Percentiles rank a stretch among this genome's conserved stretches.
These are phyloP conservation scores for Plasmodium adleri DNA, from an alignment of 169 alveolate species.

Conservation along the genomic window DNA sequence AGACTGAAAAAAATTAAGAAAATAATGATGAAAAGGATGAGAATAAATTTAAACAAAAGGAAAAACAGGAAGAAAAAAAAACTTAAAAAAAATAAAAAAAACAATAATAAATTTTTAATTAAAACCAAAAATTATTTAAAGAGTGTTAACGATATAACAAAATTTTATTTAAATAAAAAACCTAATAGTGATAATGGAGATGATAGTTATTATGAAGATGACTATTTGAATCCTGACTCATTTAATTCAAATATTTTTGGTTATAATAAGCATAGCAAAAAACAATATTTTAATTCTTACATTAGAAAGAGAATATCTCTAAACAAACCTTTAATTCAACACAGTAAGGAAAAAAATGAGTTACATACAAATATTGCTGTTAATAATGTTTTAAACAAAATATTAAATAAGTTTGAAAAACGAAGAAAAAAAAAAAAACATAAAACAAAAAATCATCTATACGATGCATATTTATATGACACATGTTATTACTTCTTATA, in stretches of 20 bases:
- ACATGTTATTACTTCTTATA: constrained; percentile 55
- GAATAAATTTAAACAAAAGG: neutral
- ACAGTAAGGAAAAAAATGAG: constrained; percentile 18
- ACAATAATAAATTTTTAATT: constrained; percentile 4
- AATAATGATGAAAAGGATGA: neutral
- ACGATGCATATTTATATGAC: constrained; percentile 33
- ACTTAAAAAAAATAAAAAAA: neutral
- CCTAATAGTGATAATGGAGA: constrained; percentile 4
- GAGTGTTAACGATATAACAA: constrained; percentile 20
- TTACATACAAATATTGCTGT: constrained; percentile 55
- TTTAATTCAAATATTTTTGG: neutral
- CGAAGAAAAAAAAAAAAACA: neutral
- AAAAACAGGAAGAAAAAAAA: neutral
- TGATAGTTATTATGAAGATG: constrained; percentile 1
- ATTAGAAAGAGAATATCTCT: constrained; percentile 38
- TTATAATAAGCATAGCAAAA: constrained; percentile 8
- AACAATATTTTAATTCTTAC: constrained; percentile 27
- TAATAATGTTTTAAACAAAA: constrained; percentile 37
- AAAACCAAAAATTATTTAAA: constrained; percentile 62
- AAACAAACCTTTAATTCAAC: constrained; percentile 32
- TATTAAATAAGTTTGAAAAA: constrained; percentile 34
- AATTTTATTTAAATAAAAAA: constrained; percentile 31
- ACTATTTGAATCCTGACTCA: constrained; percentile 9
- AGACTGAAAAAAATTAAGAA: neutral
- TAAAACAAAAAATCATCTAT: neutral